Percentiles rank a stretch among this genome's conserved stretches.
Conservation (phyloP, 352 stramenopile genomes). For the Phytophthora megakarya region DNA sequence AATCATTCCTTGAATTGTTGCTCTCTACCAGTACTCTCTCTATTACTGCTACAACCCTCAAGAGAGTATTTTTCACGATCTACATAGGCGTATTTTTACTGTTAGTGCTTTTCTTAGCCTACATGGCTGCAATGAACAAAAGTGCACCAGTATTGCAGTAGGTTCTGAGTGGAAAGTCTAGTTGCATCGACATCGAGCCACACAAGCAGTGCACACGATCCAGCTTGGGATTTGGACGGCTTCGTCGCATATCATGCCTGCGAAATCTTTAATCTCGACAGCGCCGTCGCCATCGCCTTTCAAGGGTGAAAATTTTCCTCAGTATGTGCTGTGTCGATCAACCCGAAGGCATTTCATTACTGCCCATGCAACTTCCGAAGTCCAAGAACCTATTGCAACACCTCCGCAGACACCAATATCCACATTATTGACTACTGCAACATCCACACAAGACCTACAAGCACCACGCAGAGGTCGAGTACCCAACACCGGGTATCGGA, state of each 20-base stretch:
- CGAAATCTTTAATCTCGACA: conserved; percentile 17
- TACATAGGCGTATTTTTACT: conserved; percentile 31
- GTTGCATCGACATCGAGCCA: neutral
- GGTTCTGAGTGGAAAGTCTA: conserved; percentile 22
- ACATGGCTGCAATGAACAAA: too few species aligned
- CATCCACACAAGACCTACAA: conserved; percentile 7
- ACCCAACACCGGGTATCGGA: neutral
- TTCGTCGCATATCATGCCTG: conserved; percentile 29
- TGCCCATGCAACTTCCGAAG: neutral
- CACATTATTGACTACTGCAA: conserved; percentile 14
- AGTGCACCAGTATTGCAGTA: too few species aligned
- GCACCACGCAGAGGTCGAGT: conserved; percentile 9
- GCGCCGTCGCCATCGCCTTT: conserved; percentile 38
- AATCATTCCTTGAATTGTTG: neutral
- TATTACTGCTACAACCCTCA: too few species aligned
- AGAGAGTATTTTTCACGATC: too few species aligned
- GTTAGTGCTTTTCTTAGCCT: conserved; percentile 5
- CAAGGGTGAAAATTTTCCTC: conserved; percentile 69
- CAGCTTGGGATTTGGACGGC: conserved; percentile 4
- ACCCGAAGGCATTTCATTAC: conserved; percentile 11
- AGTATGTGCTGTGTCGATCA: conserved; percentile 54
- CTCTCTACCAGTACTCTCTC: conserved; percentile 14
- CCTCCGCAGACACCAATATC: neutral
- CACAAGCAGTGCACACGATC: conserved; percentile 6
- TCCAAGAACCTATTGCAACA: neutral